A percentile compares a stretch with the other conserved stretches of the same genome.
Conservation (phyloP, 1,284 basidiomycete genomes). For the Lignosus rhinocerotis region DNA sequence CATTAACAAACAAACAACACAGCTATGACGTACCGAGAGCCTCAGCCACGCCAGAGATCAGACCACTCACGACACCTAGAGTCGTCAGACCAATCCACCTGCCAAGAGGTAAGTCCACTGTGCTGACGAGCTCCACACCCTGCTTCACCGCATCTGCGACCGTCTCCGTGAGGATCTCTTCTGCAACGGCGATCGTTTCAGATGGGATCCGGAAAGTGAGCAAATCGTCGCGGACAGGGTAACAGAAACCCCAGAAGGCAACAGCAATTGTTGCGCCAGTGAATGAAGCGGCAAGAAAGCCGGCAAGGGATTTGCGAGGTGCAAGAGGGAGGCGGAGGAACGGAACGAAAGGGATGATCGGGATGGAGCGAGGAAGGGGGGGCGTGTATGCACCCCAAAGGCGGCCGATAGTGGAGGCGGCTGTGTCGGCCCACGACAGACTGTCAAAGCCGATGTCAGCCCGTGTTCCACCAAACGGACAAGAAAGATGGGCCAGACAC, state of each 20-base stretch:
- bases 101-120: slow-evolving; percentile 19
- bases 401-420: slow-evolving; percentile 91
- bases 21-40: slow-evolving; percentile 64
- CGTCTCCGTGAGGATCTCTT: slow-evolving; percentile 7
- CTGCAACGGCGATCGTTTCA: slow-evolving; percentile 16
- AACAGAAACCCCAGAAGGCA: slow-evolving; percentile 77
- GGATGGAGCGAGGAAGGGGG: slow-evolving; percentile 63
- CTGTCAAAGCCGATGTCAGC: slow-evolving; percentile 40
- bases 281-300: slow-evolving; percentile 81
- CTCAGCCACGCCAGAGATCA: slow-evolving; percentile 83
- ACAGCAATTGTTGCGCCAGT: slow-evolving; percentile 77
- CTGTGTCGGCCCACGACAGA: slow-evolving; percentile 96
- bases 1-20: background rate
- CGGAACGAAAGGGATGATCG: slow-evolving; percentile 61
- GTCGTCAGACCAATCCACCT: slow-evolving; percentile 58
- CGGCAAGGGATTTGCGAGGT: slow-evolving; percentile 85
- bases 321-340: slow-evolving; percentile 74
- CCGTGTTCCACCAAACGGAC: background rate
- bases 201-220: slow-evolving; percentile 30
- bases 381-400: slow-evolving; percentile 80
- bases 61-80: slow-evolving; percentile 65
- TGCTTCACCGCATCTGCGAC: slow-evolving; percentile 3
- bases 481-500: slow-evolving; percentile 33
- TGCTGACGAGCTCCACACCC: slow-evolving; percentile 12
- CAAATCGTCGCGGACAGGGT: slow-evolving; percentile 43